A percentile compares a stretch with the other conserved stretches of the same genome.
phyloP scores from a whole-genome alignment of 1,284 basidiomycete species.

The Melanopsichium pennsylvanicum region DNA sequence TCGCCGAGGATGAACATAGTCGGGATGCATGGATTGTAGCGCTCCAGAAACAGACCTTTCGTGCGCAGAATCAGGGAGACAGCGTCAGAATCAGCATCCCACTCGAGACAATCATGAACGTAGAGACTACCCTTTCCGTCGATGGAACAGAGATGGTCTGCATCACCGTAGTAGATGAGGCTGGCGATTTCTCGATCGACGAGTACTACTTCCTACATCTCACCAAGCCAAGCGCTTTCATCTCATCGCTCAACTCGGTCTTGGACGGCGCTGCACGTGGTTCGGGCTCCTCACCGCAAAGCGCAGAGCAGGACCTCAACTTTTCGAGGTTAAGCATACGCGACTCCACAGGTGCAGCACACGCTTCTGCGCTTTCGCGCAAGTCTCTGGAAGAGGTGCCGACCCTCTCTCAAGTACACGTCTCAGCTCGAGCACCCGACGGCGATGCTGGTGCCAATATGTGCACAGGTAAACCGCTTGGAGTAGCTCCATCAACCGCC shows the following conservation, averaged over 20 bases:
- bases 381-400: slow-evolving; percentile 39
- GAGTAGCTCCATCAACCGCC: too few species aligned
- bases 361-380: slow-evolving; percentile 2
- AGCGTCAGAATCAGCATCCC: slow-evolving; percentile 91
- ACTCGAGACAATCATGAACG: slow-evolving; percentile 84
- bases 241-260: slow-evolving; percentile 11
- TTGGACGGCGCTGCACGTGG: slow-evolving; percentile 11
- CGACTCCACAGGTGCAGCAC: slow-evolving; percentile 30
- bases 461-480: too few species aligned
- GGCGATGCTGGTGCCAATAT: too few species aligned
- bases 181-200: slow-evolving; percentile 52
- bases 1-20: slow-evolving; percentile 58
- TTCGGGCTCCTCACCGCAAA: slow-evolving; percentile 11
- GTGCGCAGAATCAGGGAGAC: slow-evolving; percentile 93
- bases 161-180: slow-evolving; percentile 52
- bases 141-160: slow-evolving; percentile 51
- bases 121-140: slow-evolving; percentile 74
- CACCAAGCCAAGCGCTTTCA: slow-evolving; percentile 32
- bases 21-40: slow-evolving; percentile 81
- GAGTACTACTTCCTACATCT: slow-evolving; percentile 58
- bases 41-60: slow-evolving; percentile 86
- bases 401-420: slow-evolving; percentile 8
- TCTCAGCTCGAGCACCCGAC: neutral
- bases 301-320: slow-evolving; percentile 16
- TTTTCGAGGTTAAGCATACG: slow-evolving; percentile 34